A percentile compares a stretch with the other conserved stretches of the same genome.
Evolutionary conservation across 1,284 basidiomycete genomes (phyloP).

Genomic region (Ustilago xerochloae): DNA sequence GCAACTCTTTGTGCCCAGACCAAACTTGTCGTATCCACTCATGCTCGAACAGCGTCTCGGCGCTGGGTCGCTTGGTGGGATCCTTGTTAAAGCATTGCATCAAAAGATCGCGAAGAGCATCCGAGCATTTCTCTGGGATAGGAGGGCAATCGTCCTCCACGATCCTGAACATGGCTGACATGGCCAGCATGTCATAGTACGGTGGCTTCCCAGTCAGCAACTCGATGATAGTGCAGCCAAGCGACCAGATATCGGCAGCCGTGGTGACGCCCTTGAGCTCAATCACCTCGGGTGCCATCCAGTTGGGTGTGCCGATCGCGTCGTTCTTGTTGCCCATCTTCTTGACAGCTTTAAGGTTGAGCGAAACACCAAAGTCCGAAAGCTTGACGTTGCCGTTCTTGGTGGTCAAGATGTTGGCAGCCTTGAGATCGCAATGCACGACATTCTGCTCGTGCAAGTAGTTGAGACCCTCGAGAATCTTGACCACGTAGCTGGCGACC

Average conservation of each 20-base stretch:
- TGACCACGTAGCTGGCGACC: slow-evolving; percentile 88
- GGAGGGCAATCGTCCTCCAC: slow-evolving; percentile 91
- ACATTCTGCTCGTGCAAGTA: slow-evolving; percentile 92
- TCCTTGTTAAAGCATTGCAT: slow-evolving; percentile 88
- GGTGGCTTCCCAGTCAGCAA: slow-evolving; percentile 90
- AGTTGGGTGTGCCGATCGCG: slow-evolving; percentile 91
- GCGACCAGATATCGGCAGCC: slow-evolving; percentile 83
- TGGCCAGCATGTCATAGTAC: slow-evolving; percentile 75
- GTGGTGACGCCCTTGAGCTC: slow-evolving; percentile 75
- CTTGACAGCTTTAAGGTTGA: slow-evolving; percentile 69
- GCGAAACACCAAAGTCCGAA: slow-evolving; percentile 73
- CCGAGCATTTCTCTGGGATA: slow-evolving; percentile 81
- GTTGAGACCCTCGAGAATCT: slow-evolving; percentile 91
- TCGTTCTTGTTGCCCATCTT: slow-evolving; percentile 76
- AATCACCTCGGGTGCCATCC: slow-evolving; percentile 97
- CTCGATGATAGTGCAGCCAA: slow-evolving; percentile 93
- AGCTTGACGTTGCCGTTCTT: slow-evolving; percentile 73
- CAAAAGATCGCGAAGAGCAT: slow-evolving; percentile 80
- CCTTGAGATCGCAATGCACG: slow-evolving; percentile 73
- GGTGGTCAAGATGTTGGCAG: slow-evolving; percentile 74
- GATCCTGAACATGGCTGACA: slow-evolving; percentile 83
- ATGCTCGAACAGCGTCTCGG: slow-evolving; percentile 85
- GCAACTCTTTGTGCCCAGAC: slow-evolving; percentile 74
- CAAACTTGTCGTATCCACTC: slow-evolving; percentile 86
- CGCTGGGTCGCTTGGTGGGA: slow-evolving; percentile 80